Percentiles rank a stretch among this genome's conserved stretches.
Conservation (phyloP, 108 stramenopile genomes). For the Mediolabrus comicus region DNA sequence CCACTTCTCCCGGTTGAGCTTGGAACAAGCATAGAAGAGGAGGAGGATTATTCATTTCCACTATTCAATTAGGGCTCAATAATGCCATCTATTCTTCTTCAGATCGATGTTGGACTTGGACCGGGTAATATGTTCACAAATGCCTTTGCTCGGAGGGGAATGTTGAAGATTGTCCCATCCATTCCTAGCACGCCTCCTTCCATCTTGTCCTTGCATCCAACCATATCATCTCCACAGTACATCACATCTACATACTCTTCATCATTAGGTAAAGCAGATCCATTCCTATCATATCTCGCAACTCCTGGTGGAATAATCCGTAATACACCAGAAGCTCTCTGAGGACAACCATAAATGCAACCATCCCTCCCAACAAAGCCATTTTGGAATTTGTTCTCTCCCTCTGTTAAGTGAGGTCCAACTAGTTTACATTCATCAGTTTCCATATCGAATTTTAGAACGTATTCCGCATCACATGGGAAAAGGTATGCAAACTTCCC, state of each 20-base stretch:
- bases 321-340: constrained; percentile 58
- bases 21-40: too few species aligned
- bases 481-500: constrained; percentile 57
- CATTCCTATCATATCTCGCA: constrained; percentile 21
- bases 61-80: too few species aligned
- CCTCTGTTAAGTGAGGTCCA: constrained; percentile 58
- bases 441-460: constrained; percentile 48
- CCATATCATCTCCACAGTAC: constrained; percentile 61
- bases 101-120: neutral
- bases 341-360: constrained; percentile 69
- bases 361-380: constrained; percentile 64
- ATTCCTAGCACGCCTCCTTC: constrained; percentile 71
- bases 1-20: too few species aligned
- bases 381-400: constrained; percentile 74
- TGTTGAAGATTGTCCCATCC: constrained; percentile 68
- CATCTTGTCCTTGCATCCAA: constrained; percentile 64
- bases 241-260: constrained; percentile 63
- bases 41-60: too few species aligned
- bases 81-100: neutral
- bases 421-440: constrained; percentile 56
- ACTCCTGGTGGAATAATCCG: constrained; percentile 49
- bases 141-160: constrained; percentile 57
- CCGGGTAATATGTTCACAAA: constrained; percentile 57
- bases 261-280: constrained; percentile 12
- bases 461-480: constrained; percentile 58